Base-by-base conservation (phyloP, 179 eudicot species). In the Actinidia arguta region DNA sequence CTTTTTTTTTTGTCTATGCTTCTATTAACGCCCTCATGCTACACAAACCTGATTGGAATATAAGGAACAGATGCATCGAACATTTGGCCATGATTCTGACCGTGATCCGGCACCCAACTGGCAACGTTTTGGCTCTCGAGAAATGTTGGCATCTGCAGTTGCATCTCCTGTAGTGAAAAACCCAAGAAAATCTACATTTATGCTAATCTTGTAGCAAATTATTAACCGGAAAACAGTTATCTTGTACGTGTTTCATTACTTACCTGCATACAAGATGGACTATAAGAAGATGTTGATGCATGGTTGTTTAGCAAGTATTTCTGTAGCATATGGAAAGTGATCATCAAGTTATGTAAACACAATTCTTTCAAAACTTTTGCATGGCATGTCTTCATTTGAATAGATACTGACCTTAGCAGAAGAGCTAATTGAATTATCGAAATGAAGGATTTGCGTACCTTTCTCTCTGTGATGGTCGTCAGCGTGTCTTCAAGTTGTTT, bases 401-500 rank as follows among this genome's bases (percentile, higher is more conserved):
- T n/a, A n/a, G n/a, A n/a, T n/a, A n/a, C n/a, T n/a, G n/a, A n/a
- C n/a, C n/a, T n/a, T n/a, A n/a, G n/a, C n/a, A n/a, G n/a, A n/a
- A n/a, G n/a, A n/a, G n/a, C n/a, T n/a, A n/a, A n/a, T n/a, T n/a
- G n/a, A n/a, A n/a, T n/a, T n/a, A n/a, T n/a, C n/a, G n/a, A n/a
- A n/a, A n/a, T n/a, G n/a, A n/a, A n/a, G n/a, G n/a, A n/a, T n/a
- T n/a, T n/a, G n/a, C n/a, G 36, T 87, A 91, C 96, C 96, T 93
- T 91, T 81, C 91, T 80, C 74, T 91, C 89, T 1, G 87, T 54
- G 78, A 91, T 87, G 17, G 84, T 90, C 8, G 88, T 82, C 58
- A 91, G 80, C 44, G 31, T 78, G 88, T 81, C 16, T 91, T 90
- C 79, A 80, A 81, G 25, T 90, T 84, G 24, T 85, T 82, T 87